Conservation (phyloP, 1,284 basidiomycete genomes). For the Schizophyllum amplum region DNA sequence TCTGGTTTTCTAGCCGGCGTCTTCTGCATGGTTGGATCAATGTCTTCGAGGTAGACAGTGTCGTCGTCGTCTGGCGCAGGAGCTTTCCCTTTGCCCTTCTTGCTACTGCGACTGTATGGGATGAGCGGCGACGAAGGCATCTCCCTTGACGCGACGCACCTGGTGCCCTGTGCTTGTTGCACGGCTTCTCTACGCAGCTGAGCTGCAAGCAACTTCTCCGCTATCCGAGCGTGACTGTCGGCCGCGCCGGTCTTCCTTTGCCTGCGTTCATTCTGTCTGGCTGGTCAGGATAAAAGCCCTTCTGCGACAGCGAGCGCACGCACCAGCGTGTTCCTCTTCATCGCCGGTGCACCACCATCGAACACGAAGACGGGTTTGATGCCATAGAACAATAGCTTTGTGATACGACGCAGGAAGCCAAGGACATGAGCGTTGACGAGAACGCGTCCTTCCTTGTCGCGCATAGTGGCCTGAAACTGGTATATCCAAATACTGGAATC, state of each 20-base stretch:
- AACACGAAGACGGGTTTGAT: slow-evolving; percentile 98
- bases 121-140: background rate
- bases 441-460: slow-evolving; percentile 90
- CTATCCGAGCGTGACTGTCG: slow-evolving; percentile 74
- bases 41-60: slow-evolving; percentile 81
- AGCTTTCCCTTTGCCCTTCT: slow-evolving; percentile 38
- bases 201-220: slow-evolving; percentile 89
- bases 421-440: slow-evolving; percentile 93
- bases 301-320: slow-evolving; percentile 18
- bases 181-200: slow-evolving; percentile 90
- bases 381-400: slow-evolving; percentile 93
- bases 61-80: slow-evolving; percentile 37
- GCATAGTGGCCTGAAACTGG: slow-evolving; percentile 98
- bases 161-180: slow-evolving; percentile 49
- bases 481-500: slow-evolving; percentile 99
- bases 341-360: slow-evolving; percentile 84
- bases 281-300: slow-evolving; percentile 1
- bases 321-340: slow-evolving; percentile 87
- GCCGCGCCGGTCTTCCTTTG: slow-evolving; percentile 85
- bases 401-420: slow-evolving; percentile 89
- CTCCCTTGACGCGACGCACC: slow-evolving; percentile 21
- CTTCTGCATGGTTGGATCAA: slow-evolving; percentile 50
- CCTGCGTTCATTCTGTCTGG: slow-evolving; percentile 68
- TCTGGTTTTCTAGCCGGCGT: slow-evolving; percentile 41
- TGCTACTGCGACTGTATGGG: slow-evolving; percentile 12